Evolutionary conservation across 164 flowering plant genomes (phyloP).

Genomic region (Umbilicus rupestris): DNA sequence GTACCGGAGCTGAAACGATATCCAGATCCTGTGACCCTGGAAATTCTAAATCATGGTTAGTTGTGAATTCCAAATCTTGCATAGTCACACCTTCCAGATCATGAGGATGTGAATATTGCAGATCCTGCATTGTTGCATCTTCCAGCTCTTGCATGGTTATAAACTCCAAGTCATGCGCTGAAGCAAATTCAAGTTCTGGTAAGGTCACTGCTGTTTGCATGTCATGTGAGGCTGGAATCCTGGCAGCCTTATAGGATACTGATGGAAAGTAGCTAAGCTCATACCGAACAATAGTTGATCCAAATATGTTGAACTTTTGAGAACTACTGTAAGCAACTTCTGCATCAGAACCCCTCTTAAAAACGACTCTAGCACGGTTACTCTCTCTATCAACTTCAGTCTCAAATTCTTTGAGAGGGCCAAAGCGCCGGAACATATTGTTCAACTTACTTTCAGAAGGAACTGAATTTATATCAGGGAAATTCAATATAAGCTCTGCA

Average conservation of each 20-base stretch:
- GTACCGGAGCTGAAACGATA: not conserved
- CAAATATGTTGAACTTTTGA: conserved; percentile 64
- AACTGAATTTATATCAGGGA: conserved; percentile 47
- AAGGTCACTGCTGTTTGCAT: not conserved
- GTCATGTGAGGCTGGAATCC: conserved; percentile 8
- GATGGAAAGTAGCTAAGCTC: conserved; percentile 41
- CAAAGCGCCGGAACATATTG: conserved; percentile 62
- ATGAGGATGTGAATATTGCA: conserved; percentile 5
- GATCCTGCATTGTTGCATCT: conserved; percentile 10
- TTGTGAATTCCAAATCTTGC: conserved; percentile 5
- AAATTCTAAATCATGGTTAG: conserved; percentile 1
- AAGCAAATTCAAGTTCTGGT: conserved; percentile 9
- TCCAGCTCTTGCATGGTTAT: conserved; percentile 11
- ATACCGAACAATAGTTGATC: conserved; percentile 56
- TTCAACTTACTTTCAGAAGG: conserved; percentile 56
- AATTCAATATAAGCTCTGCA: conserved; percentile 55
- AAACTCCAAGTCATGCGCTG: conserved; percentile 9
- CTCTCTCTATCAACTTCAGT: conserved; percentile 59
- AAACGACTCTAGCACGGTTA: conserved; percentile 66
- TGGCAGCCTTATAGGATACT: conserved; percentile 24
- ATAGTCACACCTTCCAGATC: conserved; percentile 6
- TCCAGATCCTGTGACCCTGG: conserved; percentile 2
- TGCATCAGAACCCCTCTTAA: conserved; percentile 61
- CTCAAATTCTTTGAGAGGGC: conserved; percentile 60
- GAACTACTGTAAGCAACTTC: conserved; percentile 80